Evolutionary conservation across 148 eudicot genomes (phyloP), one percentile per base, ranked within the genome.

Genomic region (Vaccinium macrocarpon): DNA sequence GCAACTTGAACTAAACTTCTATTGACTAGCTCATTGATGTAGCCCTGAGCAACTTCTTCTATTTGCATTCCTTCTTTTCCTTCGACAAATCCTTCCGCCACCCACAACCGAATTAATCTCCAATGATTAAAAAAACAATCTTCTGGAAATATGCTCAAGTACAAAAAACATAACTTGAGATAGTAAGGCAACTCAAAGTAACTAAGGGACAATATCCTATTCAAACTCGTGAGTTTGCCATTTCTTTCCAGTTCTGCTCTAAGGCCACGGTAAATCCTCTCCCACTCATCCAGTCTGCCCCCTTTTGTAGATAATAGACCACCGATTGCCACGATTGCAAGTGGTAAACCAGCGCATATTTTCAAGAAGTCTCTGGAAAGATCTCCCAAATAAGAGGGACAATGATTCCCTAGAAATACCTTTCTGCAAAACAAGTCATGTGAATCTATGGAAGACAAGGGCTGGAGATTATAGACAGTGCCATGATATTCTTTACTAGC

Each of bases 271-370:
- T 14, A 71, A 32, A 71, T 14, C 75, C 7, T 71, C 2, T 71
- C 75, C 75, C 75, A 71, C 42, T 71, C 75, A 32, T 71, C 75
- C 4, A 71, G 15, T 6, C 46, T 62, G 10, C 61, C 51, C 9
- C 81, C 62, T 16, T 59, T 8, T 38, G 10, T 57, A 0, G 87
- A 38, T 52, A 85, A 49, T 12, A 81, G 70, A 3, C 84, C 83
- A 19, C 85, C 61, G 35, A 86, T 83, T 56, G 81, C 74, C 25
- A 83, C 77, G 50, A 86, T 86, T 4, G 85, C 83, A 16, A 56
- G 75, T 75, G 3, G 86, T 66, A 84, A 79, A 2, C 82, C 82
- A 9, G 53, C 70, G 11, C 86, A 84, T 35, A 19, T 78, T 76
- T 23, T 59, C 21, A 80, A 35, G 38, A 85, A 80, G 1, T 35